Evolutionary conservation across 768 basidiomycete species (phyloP).

Genomic region (Mrakia gelida): DNA sequence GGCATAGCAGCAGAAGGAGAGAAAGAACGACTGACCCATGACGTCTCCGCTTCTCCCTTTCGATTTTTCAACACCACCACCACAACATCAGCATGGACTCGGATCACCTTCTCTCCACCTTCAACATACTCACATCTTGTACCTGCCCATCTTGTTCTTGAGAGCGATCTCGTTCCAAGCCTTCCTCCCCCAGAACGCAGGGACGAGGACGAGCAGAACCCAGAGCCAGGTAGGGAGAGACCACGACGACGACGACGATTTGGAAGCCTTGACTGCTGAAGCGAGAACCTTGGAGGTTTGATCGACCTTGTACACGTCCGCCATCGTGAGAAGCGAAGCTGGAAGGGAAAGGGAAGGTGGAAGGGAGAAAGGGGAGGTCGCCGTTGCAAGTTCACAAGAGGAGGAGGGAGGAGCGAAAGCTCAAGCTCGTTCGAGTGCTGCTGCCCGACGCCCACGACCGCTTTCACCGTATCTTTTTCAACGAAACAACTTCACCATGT

Average conservation of each 20-base stretch:
- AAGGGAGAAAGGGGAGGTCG: background rate
- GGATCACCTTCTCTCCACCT: too few species aligned
- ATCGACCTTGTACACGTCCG: background rate
- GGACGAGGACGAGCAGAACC: too few species aligned
- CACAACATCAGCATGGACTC: too few species aligned
- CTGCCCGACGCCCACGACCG: background rate
- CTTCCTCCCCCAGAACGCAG: too few species aligned
- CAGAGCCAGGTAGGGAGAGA: slow-evolving; percentile 1
- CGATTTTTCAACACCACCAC: too few species aligned
- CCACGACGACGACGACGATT: background rate
- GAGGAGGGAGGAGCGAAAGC: too few species aligned
- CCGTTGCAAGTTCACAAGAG: background rate
- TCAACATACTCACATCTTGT: too few species aligned
- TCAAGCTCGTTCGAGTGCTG: too few species aligned
- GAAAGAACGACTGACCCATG: background rate
- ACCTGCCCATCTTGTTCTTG: too few species aligned
- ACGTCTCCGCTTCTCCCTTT: slow-evolving; percentile 24
- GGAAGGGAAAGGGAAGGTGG: background rate
- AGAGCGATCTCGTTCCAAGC: too few species aligned
- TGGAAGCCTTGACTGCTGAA: background rate
- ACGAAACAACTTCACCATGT: background rate
- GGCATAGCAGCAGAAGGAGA: background rate
- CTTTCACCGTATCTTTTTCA: too few species aligned
- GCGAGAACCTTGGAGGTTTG: background rate
- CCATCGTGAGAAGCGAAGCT: background rate